Percentiles rank a stretch among this genome's conserved stretches.
phyloP scores from a whole-genome alignment of 257 asterid genomes.

The Haberlea rhodopensis region DNA sequence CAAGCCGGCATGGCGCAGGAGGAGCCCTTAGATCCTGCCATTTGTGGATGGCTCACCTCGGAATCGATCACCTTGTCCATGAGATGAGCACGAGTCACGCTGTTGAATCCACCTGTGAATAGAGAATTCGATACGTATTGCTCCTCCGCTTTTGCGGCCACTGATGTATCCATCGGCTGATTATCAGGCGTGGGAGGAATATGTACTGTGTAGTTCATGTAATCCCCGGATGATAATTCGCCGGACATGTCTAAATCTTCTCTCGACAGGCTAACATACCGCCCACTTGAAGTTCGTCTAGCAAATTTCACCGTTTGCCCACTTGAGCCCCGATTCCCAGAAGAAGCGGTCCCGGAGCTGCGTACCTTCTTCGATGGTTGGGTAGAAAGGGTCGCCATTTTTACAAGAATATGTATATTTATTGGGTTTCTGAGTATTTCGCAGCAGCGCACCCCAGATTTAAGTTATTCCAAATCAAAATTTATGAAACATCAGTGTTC shows the following conservation, averaged over 20 bases:
- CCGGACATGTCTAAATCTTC: slow-evolving; percentile 82
- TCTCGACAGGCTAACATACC: slow-evolving; percentile 67
- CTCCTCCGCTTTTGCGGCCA: slow-evolving; percentile 83
- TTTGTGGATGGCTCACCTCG: slow-evolving; percentile 75
- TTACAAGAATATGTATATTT: too few species aligned
- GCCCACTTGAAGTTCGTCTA: slow-evolving; percentile 73
- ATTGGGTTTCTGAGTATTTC: too few species aligned
- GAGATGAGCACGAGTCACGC: slow-evolving; percentile 85
- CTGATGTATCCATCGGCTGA: slow-evolving; percentile 68
- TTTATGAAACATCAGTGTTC: too few species aligned
- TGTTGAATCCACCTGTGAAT: slow-evolving; percentile 81
- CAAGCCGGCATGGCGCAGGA: slow-evolving; percentile 76
- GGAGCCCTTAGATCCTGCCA: slow-evolving; percentile 86
- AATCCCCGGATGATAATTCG: slow-evolving; percentile 46
- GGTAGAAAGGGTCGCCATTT: too few species aligned
- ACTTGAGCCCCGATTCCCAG: slow-evolving; percentile 21
- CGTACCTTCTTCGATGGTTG: too few species aligned
- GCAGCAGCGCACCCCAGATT: too few species aligned
- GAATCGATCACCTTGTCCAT: slow-evolving; percentile 95
- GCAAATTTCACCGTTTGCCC: slow-evolving; percentile 82
- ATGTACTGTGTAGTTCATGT: slow-evolving; percentile 76
- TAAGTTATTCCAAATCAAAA: too few species aligned
- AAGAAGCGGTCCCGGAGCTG: too few species aligned
- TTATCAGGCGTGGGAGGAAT: slow-evolving; percentile 91
- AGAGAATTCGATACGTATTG: slow-evolving; percentile 82